Evolutionary conservation across 768 basidiomycete species (phyloP).

Genomic region (Termitomyces sp.): DNA sequence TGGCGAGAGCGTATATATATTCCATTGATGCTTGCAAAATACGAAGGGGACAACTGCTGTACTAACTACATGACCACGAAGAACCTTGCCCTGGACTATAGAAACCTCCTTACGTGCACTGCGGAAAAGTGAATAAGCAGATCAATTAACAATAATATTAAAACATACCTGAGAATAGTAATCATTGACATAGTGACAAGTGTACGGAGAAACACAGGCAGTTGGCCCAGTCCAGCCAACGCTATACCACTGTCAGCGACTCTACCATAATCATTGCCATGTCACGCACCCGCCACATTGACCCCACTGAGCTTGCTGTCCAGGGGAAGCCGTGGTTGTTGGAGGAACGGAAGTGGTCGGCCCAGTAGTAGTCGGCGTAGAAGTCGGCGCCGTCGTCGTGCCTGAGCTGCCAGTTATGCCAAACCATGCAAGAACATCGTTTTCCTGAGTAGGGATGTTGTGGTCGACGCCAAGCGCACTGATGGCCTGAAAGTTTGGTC

Average conservation of each 20-base stretch:
- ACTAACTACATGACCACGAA: not conserved
- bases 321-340: constrained; percentile 10
- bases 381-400: constrained; percentile 11
- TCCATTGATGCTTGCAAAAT: not conserved
- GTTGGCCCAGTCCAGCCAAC: constrained; percentile 23
- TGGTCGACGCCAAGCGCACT: constrained; percentile 43
- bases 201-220: constrained; percentile 19
- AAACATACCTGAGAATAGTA: constrained; percentile 20
- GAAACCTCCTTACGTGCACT: constrained; percentile 4
- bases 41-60: not conserved
- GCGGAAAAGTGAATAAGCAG: not conserved
- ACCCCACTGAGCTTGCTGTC: constrained; percentile 17
- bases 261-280: not conserved
- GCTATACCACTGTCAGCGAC: constrained; percentile 10
- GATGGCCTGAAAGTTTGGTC: constrained; percentile 45
- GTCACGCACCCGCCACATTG: constrained; percentile 17
- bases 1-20: not conserved
- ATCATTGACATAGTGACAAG: constrained; percentile 13
- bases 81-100: not conserved
- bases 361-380: constrained; percentile 13
- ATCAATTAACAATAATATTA: not conserved
- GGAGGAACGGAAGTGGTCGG: constrained; percentile 15
- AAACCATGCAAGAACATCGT: constrained; percentile 42
- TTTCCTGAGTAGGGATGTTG: constrained; percentile 45
- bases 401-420: constrained; percentile 29